Base-by-base conservation (phyloP, 768 basidiomycete genomes). In the Boletus vinaceobasis region DNA sequence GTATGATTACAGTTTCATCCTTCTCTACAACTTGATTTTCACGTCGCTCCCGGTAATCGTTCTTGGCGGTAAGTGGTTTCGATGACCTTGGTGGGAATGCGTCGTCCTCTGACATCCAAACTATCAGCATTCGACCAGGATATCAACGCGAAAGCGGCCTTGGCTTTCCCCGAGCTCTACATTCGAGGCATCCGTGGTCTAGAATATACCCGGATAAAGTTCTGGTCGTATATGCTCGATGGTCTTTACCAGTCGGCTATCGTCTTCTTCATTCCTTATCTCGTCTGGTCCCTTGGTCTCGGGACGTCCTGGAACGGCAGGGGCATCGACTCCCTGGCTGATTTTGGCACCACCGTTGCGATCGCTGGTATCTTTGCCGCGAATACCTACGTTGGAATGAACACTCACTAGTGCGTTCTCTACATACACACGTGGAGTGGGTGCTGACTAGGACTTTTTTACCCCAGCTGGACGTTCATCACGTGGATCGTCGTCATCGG, bases 141-240 rank as follows among this genome's bases (percentile, higher is more conserved):
- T 69, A 79, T 96, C 63, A 92, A 94, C 66, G 88, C 91, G 19
- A 83, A 85, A 68, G 93, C 91, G 0, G 90, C 91, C 0, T 73
- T 97, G 32, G 93, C 93, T 7, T 97, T 90, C 74, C 96, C 96
- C 6, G 90, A 94, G 62, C 84, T 98, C n/a, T 98, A 98, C 69
- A 78, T 94, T 59, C 87, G 95, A 36, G 96, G 96, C 26, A 97
- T 98, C 58, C 84, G 87, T 15, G 93, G 95, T 21, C 77, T 94
- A 15, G 96, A 97, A 64, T 98, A 97, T 72, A 97, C 94, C 17
- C 84, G 92, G 10, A 58, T 75, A 48, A 93, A 90, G 74, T 98
- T 98, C 74, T 98, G 93, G 93, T 67, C 87, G 51, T 97, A 94
- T 73, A 97, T 98, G 90, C 68, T 83, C 7, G 96, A 98, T 68